phyloP scores from a whole-genome alignment of 139 green algal genomes.

The Tetraselmis striata region DNA sequence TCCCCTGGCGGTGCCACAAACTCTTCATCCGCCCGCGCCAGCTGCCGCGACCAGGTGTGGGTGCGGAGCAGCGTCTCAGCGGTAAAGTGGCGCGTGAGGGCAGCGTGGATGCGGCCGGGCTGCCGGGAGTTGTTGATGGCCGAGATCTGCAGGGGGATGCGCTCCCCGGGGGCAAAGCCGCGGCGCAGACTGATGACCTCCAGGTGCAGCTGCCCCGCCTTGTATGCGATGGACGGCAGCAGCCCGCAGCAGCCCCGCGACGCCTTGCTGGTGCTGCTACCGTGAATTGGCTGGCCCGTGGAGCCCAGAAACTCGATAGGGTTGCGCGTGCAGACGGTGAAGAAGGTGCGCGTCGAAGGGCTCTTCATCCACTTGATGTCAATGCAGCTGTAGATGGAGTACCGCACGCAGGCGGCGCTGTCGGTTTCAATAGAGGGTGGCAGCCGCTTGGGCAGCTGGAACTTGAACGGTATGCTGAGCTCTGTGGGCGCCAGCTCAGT shows the following conservation, averaged over 20 bases:
- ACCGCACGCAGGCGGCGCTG: background rate
- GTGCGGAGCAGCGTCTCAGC: background rate
- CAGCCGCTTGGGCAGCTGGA: background rate
- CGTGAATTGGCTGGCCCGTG: background rate
- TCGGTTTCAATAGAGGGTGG: background rate
- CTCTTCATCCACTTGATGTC: background rate
- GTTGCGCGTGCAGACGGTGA: background rate
- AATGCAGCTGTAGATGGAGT: background rate
- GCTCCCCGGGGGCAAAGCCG: background rate
- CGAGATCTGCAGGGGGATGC: background rate
- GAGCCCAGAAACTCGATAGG: background rate
- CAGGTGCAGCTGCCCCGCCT: background rate
- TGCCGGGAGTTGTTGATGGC: background rate
- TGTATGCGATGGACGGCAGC: background rate
- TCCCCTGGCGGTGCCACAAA: background rate
- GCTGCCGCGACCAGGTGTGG: background rate
- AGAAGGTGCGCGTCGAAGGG: background rate
- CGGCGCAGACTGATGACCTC: background rate
- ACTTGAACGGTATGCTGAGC: background rate
- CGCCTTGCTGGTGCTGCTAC: background rate
- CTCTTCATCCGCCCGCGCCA: background rate
- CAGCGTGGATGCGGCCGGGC: background rate
- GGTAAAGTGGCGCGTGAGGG: background rate
- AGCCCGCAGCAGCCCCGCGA: background rate
- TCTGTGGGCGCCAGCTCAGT: background rate